A percentile compares a stretch with the other conserved stretches of the same genome.
Evolutionary conservation across 140 eudicot species (phyloP).

Genomic region (Senecio squalidus): DNA sequence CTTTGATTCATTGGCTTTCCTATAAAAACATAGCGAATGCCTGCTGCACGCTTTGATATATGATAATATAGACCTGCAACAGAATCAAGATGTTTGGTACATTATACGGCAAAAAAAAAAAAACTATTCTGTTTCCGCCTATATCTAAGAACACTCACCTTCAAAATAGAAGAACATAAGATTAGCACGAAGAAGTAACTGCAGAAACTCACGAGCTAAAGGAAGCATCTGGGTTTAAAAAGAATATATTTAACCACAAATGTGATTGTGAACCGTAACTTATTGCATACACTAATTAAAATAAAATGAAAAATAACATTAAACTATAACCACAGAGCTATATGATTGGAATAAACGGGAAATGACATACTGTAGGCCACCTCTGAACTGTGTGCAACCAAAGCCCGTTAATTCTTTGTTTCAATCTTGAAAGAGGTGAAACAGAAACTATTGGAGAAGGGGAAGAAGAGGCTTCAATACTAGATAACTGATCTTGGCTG

Average conservation of each 20-base stretch:
- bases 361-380: constrained; percentile 89
- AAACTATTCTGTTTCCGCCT: neutral
- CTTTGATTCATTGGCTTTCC: constrained; percentile 89
- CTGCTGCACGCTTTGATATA: constrained; percentile 95
- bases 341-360: constrained; percentile 16
- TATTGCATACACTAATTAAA: neutral
- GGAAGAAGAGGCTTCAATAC: constrained; percentile 34
- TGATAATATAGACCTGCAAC: constrained; percentile 87
- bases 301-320: neutral
- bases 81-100: neutral
- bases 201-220: constrained; percentile 73
- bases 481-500: constrained; percentile 38
- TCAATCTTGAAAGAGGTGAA: constrained; percentile 60
- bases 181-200: constrained; percentile 84
- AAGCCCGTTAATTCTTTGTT: constrained; percentile 39
- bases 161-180: constrained; percentile 98
- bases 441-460: constrained; percentile 32
- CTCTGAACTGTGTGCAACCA: constrained; percentile 63
- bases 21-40: constrained; percentile 90
- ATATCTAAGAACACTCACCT: constrained; percentile 43
- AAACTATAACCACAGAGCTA: neutral
- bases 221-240: constrained; percentile 65
- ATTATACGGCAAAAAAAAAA: neutral
- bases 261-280: neutral
- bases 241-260: neutral